phyloP scores from a whole-genome alignment of 2,329 filamentous ascomycete genomes.

The Stagonosporopsis chrysanthemi region DNA sequence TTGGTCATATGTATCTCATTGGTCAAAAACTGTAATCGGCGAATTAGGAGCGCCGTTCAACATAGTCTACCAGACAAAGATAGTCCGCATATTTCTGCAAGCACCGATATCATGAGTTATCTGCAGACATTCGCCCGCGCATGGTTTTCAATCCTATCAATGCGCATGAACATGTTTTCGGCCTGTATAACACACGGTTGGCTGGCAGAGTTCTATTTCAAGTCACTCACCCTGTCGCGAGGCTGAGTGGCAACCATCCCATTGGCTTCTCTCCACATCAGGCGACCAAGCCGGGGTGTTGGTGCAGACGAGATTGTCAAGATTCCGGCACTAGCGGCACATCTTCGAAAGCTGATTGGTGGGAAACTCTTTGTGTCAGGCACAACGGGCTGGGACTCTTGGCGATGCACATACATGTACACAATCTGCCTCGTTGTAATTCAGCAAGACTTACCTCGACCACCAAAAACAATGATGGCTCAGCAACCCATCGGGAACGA shows the following conservation, averaged over 20 bases:
- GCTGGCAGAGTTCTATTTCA: neutral
- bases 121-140: no score
- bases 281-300: neutral
- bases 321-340: neutral
- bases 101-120: no score
- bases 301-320: neutral
- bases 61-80: no score
- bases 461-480: neutral
- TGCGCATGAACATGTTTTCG: no score
- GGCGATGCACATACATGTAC: neutral
- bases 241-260: neutral
- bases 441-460: neutral
- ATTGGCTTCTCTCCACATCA: neutral
- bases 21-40: no score
- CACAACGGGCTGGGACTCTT: neutral
- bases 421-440: neutral
- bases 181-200: no score
- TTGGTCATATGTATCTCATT: no score
- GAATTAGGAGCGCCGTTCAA: no score
- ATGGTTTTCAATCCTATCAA: no score
- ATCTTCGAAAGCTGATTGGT: neutral
- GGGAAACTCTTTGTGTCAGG: no score
- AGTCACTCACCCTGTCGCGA: neutral
- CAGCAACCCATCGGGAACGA: neutral
- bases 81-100: no score